phyloP scores from a whole-genome alignment of 768 basidiomycete genomes.

The Leccinellum albellum region DNA sequence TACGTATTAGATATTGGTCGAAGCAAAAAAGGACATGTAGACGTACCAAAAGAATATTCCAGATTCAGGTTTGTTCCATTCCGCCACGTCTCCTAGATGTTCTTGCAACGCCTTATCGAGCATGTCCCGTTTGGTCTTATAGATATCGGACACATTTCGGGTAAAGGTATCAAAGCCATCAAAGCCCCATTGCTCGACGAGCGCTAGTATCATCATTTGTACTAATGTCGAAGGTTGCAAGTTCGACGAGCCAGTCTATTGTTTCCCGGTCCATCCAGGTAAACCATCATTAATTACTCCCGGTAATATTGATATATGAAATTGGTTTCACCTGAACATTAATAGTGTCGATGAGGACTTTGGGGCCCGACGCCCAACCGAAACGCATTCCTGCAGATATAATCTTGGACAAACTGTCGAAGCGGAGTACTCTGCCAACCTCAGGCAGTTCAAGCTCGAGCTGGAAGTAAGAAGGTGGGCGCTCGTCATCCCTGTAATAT shows the following conservation, averaged over 20 bases:
- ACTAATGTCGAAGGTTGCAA: slow-evolving; percentile 56
- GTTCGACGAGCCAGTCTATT: slow-evolving; percentile 58
- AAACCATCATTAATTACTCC: neutral
- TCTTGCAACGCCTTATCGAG: slow-evolving; percentile 68
- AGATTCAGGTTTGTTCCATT: slow-evolving; percentile 51
- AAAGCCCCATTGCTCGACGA: slow-evolving; percentile 65
- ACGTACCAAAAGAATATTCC: neutral
- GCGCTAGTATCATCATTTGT: slow-evolving; percentile 50
- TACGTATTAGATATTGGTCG: neutral
- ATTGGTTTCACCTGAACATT: slow-evolving; percentile 51
- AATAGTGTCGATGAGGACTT: slow-evolving; percentile 57
- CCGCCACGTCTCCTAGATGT: slow-evolving; percentile 67
- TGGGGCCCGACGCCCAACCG: slow-evolving; percentile 72
- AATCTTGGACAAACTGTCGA: slow-evolving; percentile 83
- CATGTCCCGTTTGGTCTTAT: slow-evolving; percentile 61
- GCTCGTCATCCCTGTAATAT: slow-evolving; percentile 56
- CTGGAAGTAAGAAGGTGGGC: slow-evolving; percentile 23
- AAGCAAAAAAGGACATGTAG: neutral
- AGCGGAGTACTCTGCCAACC: slow-evolving; percentile 52
- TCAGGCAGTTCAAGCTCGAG: neutral
- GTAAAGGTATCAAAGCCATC: slow-evolving; percentile 67
- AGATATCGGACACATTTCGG: slow-evolving; percentile 56
- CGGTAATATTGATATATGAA: neutral
- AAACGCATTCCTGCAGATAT: slow-evolving; percentile 68
- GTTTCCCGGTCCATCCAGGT: neutral